Evolutionary conservation across 2,329 filamentous ascomycete species (phyloP), one percentile per base, ranked within the genome.

Genomic region (Alternaria angustiovoidea): DNA sequence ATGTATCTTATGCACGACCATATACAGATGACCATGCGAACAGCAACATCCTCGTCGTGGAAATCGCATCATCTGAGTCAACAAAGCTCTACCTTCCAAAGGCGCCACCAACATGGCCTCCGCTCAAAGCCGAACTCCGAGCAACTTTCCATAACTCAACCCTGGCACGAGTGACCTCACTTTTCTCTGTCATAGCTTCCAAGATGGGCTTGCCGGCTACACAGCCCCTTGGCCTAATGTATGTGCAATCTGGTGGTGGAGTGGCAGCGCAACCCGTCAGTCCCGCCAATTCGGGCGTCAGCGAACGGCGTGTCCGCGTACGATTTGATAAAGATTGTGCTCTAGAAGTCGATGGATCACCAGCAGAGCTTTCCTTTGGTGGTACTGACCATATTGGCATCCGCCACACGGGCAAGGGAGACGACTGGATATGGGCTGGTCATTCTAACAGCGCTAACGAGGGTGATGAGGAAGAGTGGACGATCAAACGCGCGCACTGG

Each of bases 1-100:
- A 87, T 83, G 88, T 96, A 28, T 87, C 88, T 64, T 98, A 98
- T 71, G 88, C 91, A 14, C 88, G 94, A 6, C 94, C 94, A 0
- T 96, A 90, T 71, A 88, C 93, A n/a, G 93, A 97, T 75, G 88
- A 92, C 54, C 84, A 83, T 22, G 80, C 90, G 0, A 84, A 87
- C 60, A 91, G 94, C 74, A 69, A 72, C 47, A 65, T 69, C 12
- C 84, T 97, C 22, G 84, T 98, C 26, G 81, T 97, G 2, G 93
- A 98, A 76, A 90, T 96, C 51, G 72, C 72, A 1, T 43, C 61
- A 22, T 18, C 54, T 0, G 77, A 79, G 59, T 88, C 89, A 18
- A 75, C 75, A 1, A 74, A 66, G 2, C 59, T 80, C 3, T 67
- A 75, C 48, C 59, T 78, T 12, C 65, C 65, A 3, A 67, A 26